phyloP scores from a whole-genome alignment of 345 rosid genomes.

The Litchi chinensis region DNA sequence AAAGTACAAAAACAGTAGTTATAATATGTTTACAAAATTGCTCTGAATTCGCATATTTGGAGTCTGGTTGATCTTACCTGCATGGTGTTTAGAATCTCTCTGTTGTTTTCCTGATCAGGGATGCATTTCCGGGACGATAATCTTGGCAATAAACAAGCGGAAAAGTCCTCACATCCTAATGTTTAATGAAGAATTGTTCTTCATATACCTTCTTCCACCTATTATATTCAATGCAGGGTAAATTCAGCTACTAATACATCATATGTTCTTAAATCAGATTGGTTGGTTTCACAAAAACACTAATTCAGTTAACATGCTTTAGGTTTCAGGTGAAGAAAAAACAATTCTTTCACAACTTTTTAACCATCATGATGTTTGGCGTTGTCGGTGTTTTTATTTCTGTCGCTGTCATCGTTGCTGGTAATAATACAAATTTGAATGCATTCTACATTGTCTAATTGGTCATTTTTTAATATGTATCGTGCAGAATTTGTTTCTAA shows the following conservation, averaged over 20 bases:
- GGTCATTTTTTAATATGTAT: not conserved
- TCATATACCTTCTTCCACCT: slow-evolving; percentile 93
- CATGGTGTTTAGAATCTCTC: not conserved
- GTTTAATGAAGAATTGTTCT: slow-evolving; percentile 82
- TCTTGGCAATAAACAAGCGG: slow-evolving; percentile 68
- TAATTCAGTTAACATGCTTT: slow-evolving; percentile 17
- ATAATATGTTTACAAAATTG: not conserved
- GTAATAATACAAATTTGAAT: slow-evolving; percentile 34
- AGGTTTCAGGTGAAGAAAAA: slow-evolving; percentile 98
- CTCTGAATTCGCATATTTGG: not conserved
- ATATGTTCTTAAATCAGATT: slow-evolving; percentile 8
- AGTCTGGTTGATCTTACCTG: not conserved
- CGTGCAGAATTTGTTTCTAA: slow-evolving; percentile 2
- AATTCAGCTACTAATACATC: slow-evolving; percentile 1
- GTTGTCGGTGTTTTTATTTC: slow-evolving; percentile 83
- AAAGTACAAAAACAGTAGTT: too few species aligned
- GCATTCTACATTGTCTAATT: not conserved
- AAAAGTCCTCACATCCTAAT: slow-evolving; percentile 73
- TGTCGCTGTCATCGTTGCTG: slow-evolving; percentile 52
- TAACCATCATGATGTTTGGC: slow-evolving; percentile 83
- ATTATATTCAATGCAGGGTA: slow-evolving; percentile 98
- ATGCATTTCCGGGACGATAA: slow-evolving; percentile 53
- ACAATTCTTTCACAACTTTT: slow-evolving; percentile 79
- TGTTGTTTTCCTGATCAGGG: slow-evolving; percentile 47
- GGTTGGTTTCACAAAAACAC: not conserved